Percentiles rank a stretch among this genome's conserved stretches.
phyloP scores from a whole-genome alignment of 495 filamentous ascomycete species.

The Aspergillus homomorphus region DNA sequence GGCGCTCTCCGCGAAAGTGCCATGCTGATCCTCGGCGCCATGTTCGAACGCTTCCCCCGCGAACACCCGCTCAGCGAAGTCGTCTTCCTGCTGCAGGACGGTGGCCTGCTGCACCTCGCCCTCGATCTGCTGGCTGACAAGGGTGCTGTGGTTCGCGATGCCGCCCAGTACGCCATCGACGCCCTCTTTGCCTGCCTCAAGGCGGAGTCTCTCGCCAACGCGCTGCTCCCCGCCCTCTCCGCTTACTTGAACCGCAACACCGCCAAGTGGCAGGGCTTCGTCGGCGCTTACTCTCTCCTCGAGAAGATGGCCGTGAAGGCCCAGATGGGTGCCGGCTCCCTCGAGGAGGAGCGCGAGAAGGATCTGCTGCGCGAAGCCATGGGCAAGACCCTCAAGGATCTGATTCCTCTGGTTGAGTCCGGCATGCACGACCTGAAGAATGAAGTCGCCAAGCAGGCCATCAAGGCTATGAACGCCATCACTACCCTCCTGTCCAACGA shows the following conservation, averaged over 20 bases:
- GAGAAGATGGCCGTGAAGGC: conserved; percentile 92
- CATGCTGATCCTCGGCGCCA: conserved; percentile 88
- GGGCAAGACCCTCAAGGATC: conserved; percentile 82
- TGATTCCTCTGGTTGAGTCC: conserved; percentile 89
- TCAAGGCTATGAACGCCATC: conserved; percentile 85
- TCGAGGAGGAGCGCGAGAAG: conserved; percentile 78
- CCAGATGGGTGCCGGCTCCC: conserved; percentile 73
- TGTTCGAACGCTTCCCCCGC: conserved; percentile 84
- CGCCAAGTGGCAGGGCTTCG: conserved; percentile 93
- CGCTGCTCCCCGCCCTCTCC: conserved; percentile 69
- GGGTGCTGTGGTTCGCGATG: conserved; percentile 79
- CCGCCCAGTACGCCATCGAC: conserved; percentile 91
- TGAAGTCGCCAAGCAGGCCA: conserved; percentile 84
- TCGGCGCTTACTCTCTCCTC: conserved; percentile 77
- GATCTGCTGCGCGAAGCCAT: conserved; percentile 86
- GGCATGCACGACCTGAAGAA: conserved; percentile 96
- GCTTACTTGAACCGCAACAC: conserved; percentile 73
- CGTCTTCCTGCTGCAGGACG: conserved; percentile 75
- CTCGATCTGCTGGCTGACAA: conserved; percentile 91
- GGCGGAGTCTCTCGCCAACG: conserved; percentile 76
- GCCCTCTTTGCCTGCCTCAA: conserved; percentile 75
- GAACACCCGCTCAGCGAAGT: conserved; percentile 77
- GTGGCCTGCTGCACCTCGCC: conserved; percentile 65
- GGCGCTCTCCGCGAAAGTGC: conserved; percentile 81
- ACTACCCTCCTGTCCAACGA: conserved; percentile 94